These are phyloP conservation scores for Neofusicoccum cordaticola DNA, from an alignment of 2,329 filamentous ascomycete genomes.

Conservation along the genomic window DNA sequence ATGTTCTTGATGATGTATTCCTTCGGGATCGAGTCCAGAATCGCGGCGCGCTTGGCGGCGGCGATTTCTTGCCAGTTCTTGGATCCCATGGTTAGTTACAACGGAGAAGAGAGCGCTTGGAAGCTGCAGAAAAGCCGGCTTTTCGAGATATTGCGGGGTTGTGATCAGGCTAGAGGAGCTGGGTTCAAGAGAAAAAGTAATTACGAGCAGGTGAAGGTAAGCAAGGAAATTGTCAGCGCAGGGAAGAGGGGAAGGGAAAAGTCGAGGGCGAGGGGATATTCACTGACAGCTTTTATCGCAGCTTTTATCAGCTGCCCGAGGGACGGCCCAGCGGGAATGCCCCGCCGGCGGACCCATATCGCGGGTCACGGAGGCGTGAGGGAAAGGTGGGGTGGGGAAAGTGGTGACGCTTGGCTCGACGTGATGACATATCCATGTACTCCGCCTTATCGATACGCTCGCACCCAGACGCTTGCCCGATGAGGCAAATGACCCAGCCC, in stretches of 20 bases:
- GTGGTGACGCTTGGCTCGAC: background rate
- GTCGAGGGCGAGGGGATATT: background rate
- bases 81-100: background rate
- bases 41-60: conserved; percentile 9
- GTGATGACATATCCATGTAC: background rate
- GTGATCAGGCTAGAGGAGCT: background rate
- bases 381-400: conserved; percentile 1
- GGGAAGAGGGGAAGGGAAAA: no score
- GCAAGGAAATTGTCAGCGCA: no score
- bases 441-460: background rate
- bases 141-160: background rate
- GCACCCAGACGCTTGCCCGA: background rate
- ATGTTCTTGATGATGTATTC: conserved; percentile 10
- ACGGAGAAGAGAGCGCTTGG: background rate
- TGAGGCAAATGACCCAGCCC: background rate
- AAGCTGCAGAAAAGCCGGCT: background rate
- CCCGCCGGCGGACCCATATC: no score
- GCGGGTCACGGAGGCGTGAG: background rate
- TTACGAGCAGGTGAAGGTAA: no score
- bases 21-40: conserved; percentile 6
- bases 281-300: background rate
- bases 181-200: background rate
- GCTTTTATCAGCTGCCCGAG: background rate
- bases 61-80: conserved; percentile 12
- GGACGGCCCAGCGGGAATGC: no score